Percentiles rank a stretch among this genome's conserved stretches.
phyloP scores from a whole-genome alignment of 2,329 filamentous ascomycete genomes.

The Elsinoe arachidis region DNA sequence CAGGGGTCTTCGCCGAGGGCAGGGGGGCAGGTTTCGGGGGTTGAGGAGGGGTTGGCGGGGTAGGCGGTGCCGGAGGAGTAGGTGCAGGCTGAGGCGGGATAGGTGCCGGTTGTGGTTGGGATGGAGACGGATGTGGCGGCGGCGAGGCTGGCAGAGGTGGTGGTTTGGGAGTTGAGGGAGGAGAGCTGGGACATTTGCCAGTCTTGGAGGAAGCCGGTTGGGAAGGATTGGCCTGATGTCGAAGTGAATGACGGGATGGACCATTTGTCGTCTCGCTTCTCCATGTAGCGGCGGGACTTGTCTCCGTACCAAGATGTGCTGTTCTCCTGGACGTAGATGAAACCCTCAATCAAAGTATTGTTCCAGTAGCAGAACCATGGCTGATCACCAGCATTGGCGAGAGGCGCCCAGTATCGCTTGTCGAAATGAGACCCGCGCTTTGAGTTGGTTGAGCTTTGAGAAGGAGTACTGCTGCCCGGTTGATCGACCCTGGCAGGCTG shows the following conservation, averaged over 20 bases:
- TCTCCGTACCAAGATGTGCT: conserved; percentile 11
- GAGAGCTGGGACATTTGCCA: neutral
- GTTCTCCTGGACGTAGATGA: conserved; percentile 49
- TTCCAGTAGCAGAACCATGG: conserved; percentile 68
- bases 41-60: neutral
- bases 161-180: neutral
- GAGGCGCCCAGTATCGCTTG: conserved; percentile 12
- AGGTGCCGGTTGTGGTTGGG: neutral
- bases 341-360: conserved; percentile 55
- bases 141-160: neutral
- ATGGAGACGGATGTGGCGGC: neutral
- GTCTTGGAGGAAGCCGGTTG: conserved; percentile 15
- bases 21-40: conserved; percentile 14
- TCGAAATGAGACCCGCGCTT: neutral
- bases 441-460: conserved; percentile 13
- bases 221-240: neutral
- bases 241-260: too few species aligned
- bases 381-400: conserved; percentile 46
- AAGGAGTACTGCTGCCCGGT: conserved; percentile 15
- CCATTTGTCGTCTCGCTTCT: neutral
- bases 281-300: neutral
- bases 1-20: conserved; percentile 19
- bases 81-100: conserved; percentile 5
- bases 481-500: conserved; percentile 22
- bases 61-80: conserved; percentile 12